Percentiles rank a stretch among this genome's conserved stretches.
These are phyloP conservation scores for Amyloporia xantha DNA, from an alignment of 768 basidiomycete species.

Conservation along the genomic window DNA sequence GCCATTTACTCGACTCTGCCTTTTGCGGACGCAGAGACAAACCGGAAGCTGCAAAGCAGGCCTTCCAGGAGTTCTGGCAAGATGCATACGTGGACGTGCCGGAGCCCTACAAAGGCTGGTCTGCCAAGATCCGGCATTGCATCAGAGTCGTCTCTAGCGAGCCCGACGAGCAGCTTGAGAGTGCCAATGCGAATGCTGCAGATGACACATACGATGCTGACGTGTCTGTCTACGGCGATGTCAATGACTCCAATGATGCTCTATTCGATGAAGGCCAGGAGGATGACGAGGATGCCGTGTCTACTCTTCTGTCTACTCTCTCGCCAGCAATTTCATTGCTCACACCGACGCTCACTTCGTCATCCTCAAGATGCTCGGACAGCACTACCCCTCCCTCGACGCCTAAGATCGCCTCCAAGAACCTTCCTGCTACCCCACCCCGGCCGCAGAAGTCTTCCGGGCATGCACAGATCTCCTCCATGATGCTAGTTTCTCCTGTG, in stretches of 20 bases:
- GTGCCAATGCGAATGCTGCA: constrained; percentile 8
- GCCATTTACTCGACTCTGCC: constrained; percentile 47
- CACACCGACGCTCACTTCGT: constrained; percentile 4
- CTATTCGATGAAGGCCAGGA: background rate
- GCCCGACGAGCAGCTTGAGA: constrained; percentile 2
- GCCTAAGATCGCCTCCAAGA: constrained; percentile 6
- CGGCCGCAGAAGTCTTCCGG: constrained; percentile 1
- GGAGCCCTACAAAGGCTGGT: constrained; percentile 49
- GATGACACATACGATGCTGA: constrained; percentile 11
- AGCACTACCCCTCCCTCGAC: constrained; percentile 6
- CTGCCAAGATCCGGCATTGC: constrained; percentile 36
- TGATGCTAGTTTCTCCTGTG: background rate
- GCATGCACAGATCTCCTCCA: background rate
- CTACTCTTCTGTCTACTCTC: constrained; percentile 7
- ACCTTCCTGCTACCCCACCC: background rate
- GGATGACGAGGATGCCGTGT: constrained; percentile 9
- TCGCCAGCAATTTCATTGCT: background rate
- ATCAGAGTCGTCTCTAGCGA: constrained; percentile 17
- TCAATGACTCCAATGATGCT: constrained; percentile 1
- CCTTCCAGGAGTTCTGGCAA: constrained; percentile 62
- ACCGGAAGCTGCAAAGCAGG: constrained; percentile 35
- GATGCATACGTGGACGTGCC: constrained; percentile 34
- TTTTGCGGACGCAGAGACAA: constrained; percentile 48
- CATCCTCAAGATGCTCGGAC: background rate
- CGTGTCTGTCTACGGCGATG: background rate